Evolutionary conservation across 2,329 filamentous ascomycete species (phyloP).

Genomic region (Ophiostoma tasmaniense): DNA sequence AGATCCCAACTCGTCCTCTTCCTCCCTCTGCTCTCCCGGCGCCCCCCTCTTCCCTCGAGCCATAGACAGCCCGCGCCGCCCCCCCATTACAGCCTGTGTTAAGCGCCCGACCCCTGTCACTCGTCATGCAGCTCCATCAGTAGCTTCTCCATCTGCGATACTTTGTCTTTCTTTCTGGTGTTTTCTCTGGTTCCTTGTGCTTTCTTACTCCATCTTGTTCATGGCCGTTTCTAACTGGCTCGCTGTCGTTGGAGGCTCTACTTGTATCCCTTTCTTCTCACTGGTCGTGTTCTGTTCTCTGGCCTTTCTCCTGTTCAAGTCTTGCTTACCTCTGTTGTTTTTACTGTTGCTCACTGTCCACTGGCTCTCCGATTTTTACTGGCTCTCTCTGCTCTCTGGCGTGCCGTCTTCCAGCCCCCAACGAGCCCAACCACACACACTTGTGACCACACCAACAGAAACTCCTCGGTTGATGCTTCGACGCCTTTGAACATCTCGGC

Average conservation of each 20-base stretch:
- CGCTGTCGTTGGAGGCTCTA: neutral
- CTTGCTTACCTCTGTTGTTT: neutral
- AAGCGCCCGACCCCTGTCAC: slow-evolving; percentile 51
- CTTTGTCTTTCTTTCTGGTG: neutral
- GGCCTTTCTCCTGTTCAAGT: neutral
- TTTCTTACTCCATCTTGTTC: neutral
- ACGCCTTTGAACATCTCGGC: neutral
- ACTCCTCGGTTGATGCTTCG: neutral
- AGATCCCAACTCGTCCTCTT: neutral
- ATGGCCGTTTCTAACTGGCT: neutral
- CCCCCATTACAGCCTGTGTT: slow-evolving; percentile 30
- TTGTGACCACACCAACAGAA: neutral
- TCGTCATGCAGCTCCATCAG: slow-evolving; percentile 38
- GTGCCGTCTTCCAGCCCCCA: neutral
- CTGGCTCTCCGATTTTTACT: neutral
- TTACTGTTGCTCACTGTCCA: neutral
- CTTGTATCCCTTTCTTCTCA: neutral
- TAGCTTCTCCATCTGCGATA: slow-evolving; percentile 19
- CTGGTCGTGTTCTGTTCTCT: neutral
- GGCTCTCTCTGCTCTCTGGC: neutral
- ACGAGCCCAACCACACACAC: neutral
- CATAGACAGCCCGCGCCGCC: slow-evolving; percentile 1
- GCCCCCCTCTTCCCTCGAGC: neutral
- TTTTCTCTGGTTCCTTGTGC: neutral
- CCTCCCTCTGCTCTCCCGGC: neutral